Base-by-base conservation (phyloP, 2,329 filamentous ascomycete species). In the Exophiala calicioides region DNA sequence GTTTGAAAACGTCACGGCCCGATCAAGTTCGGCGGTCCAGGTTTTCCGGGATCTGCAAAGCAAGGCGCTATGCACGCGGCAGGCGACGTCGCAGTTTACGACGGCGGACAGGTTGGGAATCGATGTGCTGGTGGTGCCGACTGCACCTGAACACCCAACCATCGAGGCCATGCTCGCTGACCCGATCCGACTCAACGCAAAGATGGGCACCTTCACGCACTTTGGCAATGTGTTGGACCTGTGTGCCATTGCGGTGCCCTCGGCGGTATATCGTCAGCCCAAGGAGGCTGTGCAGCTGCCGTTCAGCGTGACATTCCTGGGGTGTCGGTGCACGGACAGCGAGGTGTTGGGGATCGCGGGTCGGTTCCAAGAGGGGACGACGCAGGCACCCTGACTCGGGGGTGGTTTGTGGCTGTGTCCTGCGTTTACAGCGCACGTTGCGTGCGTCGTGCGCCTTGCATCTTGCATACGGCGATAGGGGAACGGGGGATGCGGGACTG, bases 211-310 rank as follows among this genome's bases (percentile, higher is more conserved):
- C 29, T 82, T 81, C 46, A 81, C 79, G 0, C 80, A 82, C 57
- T 81, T 77, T 57, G 80, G 74, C 12, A 83, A 83, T 55, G 77
- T 83, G 20, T 61, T 83, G 13, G 79, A 83, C 60, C 69, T 81
- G 56, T 75, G 73, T 29, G 77, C 74, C 2, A 56, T 79, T 7
- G 70, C 75, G 1, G 67, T 81, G n/a, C 20, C 13, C 13, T 76
- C 77, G 1, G 78, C 78, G 1, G 73, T 73, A 2, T 64, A 51
- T 10, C 67, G 65, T 40, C 19, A 26, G 7, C 23, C 19, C 9
- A 34, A 34, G 35, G 47, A 47, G 42, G 41, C 44, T 36, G 42
- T 33, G 8, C 44, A 41, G 38, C 24, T 62, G 32, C 59, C 60
- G 1, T 62, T 61, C 44, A 55, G 57, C 26, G 54, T 60, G 21